phyloP scores from a whole-genome alignment of 805 yeast species.

The Kuraishia ogatae region DNA sequence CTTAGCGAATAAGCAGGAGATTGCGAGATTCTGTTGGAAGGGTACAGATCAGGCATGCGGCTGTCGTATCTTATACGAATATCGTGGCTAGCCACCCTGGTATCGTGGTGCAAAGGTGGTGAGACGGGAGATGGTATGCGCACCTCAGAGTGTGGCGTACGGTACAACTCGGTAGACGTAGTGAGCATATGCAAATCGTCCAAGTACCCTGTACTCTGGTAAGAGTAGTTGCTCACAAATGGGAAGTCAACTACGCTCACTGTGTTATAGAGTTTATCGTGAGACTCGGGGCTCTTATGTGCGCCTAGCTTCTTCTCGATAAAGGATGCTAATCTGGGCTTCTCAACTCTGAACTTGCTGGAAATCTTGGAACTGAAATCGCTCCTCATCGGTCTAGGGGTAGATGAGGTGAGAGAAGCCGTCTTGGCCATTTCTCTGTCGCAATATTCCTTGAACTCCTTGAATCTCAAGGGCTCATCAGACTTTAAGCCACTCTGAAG shows the following conservation, averaged over 20 bases:
- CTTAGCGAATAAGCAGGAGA: neutral
- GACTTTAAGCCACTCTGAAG: conserved; percentile 30
- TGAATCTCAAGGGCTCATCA: conserved; percentile 29
- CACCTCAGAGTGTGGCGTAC: neutral
- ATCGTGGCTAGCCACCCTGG: conserved; percentile 2
- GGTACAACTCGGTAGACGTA: conserved; percentile 37
- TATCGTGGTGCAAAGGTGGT: conserved; percentile 3
- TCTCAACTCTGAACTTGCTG: conserved; percentile 1
- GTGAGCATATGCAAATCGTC: conserved; percentile 40
- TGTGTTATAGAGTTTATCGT: conserved; percentile 4
- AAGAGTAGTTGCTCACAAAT: conserved; percentile 43
- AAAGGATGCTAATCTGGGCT: conserved; percentile 14
- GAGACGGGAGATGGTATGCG: conserved; percentile 1
- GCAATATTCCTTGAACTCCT: conserved; percentile 28
- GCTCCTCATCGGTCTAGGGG: conserved; percentile 11
- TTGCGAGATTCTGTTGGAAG: neutral
- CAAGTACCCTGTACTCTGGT: conserved; percentile 37
- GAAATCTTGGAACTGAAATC: neutral
- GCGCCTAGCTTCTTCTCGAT: conserved; percentile 15
- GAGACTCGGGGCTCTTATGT: neutral
- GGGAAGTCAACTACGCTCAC: conserved; percentile 33
- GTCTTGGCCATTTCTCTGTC: conserved; percentile 11
- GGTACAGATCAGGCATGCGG: neutral
- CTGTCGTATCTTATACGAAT: neutral
- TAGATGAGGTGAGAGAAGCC: neutral